Percentiles rank a stretch among this genome's conserved stretches.
Evolutionary conservation across 208 protist genomes (phyloP).

Genomic region (Balamuthia mandrillaris): DNA sequence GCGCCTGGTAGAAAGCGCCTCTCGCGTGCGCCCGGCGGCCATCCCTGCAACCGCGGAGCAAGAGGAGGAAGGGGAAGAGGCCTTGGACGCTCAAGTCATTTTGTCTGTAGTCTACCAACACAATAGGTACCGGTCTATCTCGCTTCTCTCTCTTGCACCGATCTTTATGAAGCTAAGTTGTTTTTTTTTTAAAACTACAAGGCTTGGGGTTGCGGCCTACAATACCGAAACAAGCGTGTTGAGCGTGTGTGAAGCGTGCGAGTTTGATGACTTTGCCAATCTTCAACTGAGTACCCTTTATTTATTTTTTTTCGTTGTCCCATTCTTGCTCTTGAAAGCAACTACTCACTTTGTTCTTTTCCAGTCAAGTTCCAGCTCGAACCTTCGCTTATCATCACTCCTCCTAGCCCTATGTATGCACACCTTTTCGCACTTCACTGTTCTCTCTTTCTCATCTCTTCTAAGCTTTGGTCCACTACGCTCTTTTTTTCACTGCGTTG

Average conservation of each 20-base stretch:
- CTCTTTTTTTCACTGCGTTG: not conserved
- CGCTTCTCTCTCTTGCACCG: not conserved
- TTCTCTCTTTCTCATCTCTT: not conserved
- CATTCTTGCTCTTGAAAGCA: not conserved
- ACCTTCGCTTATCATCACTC: not conserved
- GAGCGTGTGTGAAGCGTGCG: not conserved
- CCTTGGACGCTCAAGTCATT: not conserved
- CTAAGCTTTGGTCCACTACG: no score
- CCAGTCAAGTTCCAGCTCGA: constrained; percentile 21
- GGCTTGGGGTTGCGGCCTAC: not conserved
- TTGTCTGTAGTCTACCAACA: not conserved
- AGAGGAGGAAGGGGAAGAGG: not conserved
- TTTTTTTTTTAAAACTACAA: not conserved
- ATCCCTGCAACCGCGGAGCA: not conserved
- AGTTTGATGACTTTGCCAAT: not conserved
- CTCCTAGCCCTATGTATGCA: not conserved
- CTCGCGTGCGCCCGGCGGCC: no score
- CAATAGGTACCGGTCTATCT: not conserved
- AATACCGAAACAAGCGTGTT: not conserved
- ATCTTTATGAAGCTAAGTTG: not conserved
- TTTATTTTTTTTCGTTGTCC: not conserved
- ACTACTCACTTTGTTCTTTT: not conserved
- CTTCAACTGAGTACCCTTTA: not conserved
- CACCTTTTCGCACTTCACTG: not conserved
- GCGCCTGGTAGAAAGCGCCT: no score